Evolutionary conservation across 768 basidiomycete species (phyloP).

Genomic region (Suillus placidus): DNA sequence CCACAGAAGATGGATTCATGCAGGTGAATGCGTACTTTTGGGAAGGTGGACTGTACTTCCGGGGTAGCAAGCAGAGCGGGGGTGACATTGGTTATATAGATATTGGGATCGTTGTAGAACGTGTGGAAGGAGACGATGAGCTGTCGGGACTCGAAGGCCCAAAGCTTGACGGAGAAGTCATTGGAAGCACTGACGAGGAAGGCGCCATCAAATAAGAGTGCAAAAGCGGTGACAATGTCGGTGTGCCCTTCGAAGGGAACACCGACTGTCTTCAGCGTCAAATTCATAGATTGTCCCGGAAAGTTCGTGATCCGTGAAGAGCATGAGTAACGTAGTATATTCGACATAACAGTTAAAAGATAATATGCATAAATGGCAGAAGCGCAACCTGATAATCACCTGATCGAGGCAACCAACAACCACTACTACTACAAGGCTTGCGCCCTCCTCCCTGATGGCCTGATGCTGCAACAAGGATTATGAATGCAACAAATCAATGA

Average conservation of each 20-base stretch:
- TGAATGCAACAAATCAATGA: too few species aligned
- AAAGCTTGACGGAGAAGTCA: neutral
- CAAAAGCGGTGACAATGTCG: neutral
- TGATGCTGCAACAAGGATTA: too few species aligned
- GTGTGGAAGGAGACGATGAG: neutral
- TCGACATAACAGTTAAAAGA: too few species aligned
- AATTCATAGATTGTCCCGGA: neutral
- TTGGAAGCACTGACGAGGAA: neutral
- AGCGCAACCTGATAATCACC: too few species aligned
- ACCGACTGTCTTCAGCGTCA: neutral
- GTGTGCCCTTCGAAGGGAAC: neutral
- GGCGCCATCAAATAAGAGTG: neutral
- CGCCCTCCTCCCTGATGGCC: too few species aligned
- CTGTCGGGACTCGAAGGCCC: neutral
- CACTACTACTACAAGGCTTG: too few species aligned
- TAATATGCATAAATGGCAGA: too few species aligned
- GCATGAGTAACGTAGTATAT: too few species aligned
- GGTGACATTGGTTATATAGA: neutral
- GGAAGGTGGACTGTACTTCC: neutral
- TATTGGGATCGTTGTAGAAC: too few species aligned
- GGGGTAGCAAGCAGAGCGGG: neutral
- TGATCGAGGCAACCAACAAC: too few species aligned
- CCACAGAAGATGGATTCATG: neutral
- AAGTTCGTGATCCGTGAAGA: too few species aligned
- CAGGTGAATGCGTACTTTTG: neutral